A percentile compares a stretch with the other conserved stretches of the same genome.
Conservation (phyloP, 345 rosid species). For the Leavenworthia alabamica region DNA sequence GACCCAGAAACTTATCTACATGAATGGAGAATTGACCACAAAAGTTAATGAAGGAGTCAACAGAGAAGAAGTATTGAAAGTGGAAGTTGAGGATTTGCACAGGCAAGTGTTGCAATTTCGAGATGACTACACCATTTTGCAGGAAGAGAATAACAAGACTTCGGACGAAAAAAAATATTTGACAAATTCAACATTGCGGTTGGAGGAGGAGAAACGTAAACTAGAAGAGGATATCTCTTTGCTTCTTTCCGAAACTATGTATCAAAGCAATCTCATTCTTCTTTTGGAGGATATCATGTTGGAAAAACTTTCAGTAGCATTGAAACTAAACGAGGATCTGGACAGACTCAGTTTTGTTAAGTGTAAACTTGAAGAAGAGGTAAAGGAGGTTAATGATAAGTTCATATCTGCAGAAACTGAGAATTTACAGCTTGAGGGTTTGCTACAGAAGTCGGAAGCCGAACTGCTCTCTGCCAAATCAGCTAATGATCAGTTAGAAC, state of each 20-base stretch:
- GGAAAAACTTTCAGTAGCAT: conserved; percentile 42
- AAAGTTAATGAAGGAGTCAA: conserved; percentile 44
- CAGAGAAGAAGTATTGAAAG: conserved; percentile 52
- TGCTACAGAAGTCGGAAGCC: conserved; percentile 31
- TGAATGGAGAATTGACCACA: conserved; percentile 47
- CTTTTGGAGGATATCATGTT: conserved; percentile 44
- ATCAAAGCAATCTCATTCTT: conserved; percentile 49
- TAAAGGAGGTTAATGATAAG: conserved; percentile 34
- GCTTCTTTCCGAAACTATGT: conserved; percentile 43
- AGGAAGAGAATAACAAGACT: conserved; percentile 45
- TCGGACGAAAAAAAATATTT: conserved; percentile 46
- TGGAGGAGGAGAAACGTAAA: conserved; percentile 40
- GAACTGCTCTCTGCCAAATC: conserved; percentile 41
- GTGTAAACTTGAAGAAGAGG: conserved; percentile 48
- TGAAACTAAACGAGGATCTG: conserved; percentile 36
- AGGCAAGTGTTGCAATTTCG: conserved; percentile 41
- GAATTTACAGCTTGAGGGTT: conserved; percentile 36
- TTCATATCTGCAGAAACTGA: conserved; percentile 35
- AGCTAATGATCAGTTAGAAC: conserved; percentile 39
- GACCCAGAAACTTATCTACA: conserved; percentile 32
- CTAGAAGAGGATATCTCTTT: conserved; percentile 58
- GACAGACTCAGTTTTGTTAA: conserved; percentile 43
- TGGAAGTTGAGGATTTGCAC: conserved; percentile 44
- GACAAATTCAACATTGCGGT: conserved; percentile 34
- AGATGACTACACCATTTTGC: conserved; percentile 38